Evolutionary conservation across 2,329 filamentous ascomycete species (phyloP).

Genomic region (Clarireedia monteithiana): DNA sequence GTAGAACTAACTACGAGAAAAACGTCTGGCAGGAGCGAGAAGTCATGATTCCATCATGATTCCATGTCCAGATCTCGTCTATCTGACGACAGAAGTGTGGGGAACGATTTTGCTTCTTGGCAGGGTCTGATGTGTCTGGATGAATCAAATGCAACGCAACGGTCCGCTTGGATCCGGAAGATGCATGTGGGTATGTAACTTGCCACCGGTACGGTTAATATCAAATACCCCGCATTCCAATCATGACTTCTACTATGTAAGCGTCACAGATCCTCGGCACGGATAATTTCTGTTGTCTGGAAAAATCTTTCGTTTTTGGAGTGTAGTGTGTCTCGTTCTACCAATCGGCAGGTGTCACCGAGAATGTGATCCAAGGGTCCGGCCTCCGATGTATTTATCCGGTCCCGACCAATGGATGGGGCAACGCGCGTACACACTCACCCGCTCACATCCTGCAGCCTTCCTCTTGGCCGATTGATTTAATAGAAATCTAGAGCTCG

Average conservation of each 20-base stretch:
- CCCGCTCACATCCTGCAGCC: too few relatives aligned
- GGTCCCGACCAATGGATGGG: too few relatives aligned
- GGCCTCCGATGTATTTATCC: too few relatives aligned
- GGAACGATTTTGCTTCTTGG: neutral
- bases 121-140: neutral
- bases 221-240: slow-evolving; percentile 4
- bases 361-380: too few relatives aligned
- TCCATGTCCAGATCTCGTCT: neutral
- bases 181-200: neutral
- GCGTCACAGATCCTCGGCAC: neutral
- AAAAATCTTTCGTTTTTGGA: too few relatives aligned
- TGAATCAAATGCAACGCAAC: neutral
- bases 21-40: neutral
- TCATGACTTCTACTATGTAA: neutral
- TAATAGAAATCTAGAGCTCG: too few relatives aligned
- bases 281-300: neutral
- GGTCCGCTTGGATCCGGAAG: neutral
- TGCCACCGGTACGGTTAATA: neutral
- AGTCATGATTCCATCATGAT: too few relatives aligned
- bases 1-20: neutral
- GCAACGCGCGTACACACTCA: too few relatives aligned
- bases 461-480: too few relatives aligned
- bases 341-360: too few relatives aligned
- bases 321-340: too few relatives aligned
- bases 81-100: neutral